Evolutionary conservation across 352 stramenopile genomes (phyloP), one percentile per base, ranked within the genome.

Genomic region (Pelagophyceae sp.): DNA sequence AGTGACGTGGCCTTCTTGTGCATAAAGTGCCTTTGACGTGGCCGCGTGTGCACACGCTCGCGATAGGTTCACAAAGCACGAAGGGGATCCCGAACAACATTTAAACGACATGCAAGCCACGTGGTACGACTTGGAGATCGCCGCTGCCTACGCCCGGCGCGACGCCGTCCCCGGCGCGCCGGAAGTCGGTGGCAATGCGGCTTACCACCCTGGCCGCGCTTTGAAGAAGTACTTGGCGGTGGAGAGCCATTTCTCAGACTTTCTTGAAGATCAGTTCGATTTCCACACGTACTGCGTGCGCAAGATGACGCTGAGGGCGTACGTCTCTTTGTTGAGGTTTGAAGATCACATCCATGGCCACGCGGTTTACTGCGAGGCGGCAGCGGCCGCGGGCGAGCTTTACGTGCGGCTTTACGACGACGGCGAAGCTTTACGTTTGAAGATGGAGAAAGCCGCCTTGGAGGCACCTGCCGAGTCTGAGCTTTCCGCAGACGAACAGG

Each of bases 261-360:
- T 98, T 64, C 83, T 94, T 61, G 95, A 98, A 76, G 95, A 99
- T 87, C 94, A 99, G 84, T 98, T 99, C 77, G 96, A 99, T 83
- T 99, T 99, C 85, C 95, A 99, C 88, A 93, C 87, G 65, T 99
- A 99, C 83, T 99, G 95, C 80, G 91, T 99, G 79, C 92, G 95
- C 79, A 98, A 98, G 87, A 96, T 97, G 82, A 99, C 95, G 35
- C 83, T 99, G 67, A 89, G 95, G 58, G 86, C 95, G 23, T 99
- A 99, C 82, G 85, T 98, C 33, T 90, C 94, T 77, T 88, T 98
- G 80, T 85, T 98, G 64, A 88, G 91, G 78, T 91, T 97, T 78
- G 96, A 96, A 82, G 93, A 98, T 81, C 82, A 86, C 72, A 86
- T 98, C 40, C 96, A 93, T 84, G 86, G 88, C 75, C 88, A 96